phyloP scores from a whole-genome alignment of 257 asterid species.

The Rubia yunnanensis region DNA sequence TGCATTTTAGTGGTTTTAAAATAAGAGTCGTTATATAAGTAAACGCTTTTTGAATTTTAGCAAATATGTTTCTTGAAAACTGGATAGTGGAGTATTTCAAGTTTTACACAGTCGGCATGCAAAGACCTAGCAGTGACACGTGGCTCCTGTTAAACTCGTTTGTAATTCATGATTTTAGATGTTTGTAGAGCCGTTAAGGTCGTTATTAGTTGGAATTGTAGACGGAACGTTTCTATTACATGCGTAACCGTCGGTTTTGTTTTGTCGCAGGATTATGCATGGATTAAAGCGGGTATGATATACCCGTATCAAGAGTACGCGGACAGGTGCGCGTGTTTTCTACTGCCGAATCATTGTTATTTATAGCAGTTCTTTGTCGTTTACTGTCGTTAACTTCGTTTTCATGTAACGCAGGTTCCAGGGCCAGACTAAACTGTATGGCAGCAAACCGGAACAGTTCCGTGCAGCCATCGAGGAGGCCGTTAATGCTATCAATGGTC shows the following conservation, averaged over 20 bases:
- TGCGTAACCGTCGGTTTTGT: not conserved
- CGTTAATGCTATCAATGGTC: conserved; percentile 51
- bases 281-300: conserved; percentile 90
- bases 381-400: conserved; percentile 1
- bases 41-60: no score
- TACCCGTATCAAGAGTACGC: conserved; percentile 76
- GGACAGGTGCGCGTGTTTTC: conserved; percentile 50
- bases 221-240: not conserved
- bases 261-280: conserved; percentile 70
- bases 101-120: no score
- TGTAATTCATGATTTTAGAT: no score
- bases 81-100: no score
- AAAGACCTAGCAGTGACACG: no score
- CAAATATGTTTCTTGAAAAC: no score
- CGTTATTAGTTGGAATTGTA: no score
- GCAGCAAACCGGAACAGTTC: conserved; percentile 80
- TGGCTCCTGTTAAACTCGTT: no score
- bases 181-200: no score
- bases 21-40: no score
- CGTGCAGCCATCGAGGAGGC: conserved; percentile 84
- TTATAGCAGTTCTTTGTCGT: not conserved
- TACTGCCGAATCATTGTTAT: conserved; percentile 12
- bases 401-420: conserved; percentile 55
- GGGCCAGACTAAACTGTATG: conserved; percentile 87
- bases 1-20: no score